Percentiles rank a stretch among this genome's conserved stretches.
Evolutionary conservation across 768 basidiomycete genomes (phyloP).

Genomic region (Steccherinum ochraceum): DNA sequence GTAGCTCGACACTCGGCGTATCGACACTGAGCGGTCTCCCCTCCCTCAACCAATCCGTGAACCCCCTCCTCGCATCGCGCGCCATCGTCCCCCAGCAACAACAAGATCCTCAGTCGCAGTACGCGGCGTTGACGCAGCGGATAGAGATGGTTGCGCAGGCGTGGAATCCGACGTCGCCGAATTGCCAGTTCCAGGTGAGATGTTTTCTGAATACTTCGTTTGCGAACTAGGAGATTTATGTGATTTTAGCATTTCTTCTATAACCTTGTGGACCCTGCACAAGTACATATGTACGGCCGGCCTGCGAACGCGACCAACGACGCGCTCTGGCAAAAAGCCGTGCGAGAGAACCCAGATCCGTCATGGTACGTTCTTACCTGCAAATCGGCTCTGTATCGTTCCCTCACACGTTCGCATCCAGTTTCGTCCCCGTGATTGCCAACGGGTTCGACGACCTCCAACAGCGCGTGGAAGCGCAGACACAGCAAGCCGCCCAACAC

Average conservation of each 20-base stretch:
- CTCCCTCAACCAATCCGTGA: constrained; percentile 7
- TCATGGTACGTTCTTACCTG: constrained; percentile 45
- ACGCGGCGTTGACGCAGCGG: constrained; percentile 42
- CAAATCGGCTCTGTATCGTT: not conserved
- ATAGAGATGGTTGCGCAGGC: constrained; percentile 61
- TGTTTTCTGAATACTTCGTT: not conserved
- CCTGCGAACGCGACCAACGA: constrained; percentile 71
- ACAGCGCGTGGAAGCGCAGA: constrained; percentile 71
- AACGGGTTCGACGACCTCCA: constrained; percentile 79
- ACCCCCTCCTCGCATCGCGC: constrained; percentile 33
- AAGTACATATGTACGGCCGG: constrained; percentile 60
- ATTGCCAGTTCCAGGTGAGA: constrained; percentile 77
- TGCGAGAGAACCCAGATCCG: constrained; percentile 77
- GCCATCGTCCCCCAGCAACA: constrained; percentile 37
- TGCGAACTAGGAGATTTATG: not conserved
- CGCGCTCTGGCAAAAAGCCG: constrained; percentile 70
- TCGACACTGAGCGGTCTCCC: constrained; percentile 12
- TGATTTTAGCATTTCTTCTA: constrained; percentile 73
- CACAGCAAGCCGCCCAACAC: constrained; percentile 57
- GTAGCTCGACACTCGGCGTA: constrained; percentile 21
- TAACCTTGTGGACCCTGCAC: constrained; percentile 69
- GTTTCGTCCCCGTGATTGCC: constrained; percentile 75
- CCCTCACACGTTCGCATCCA: constrained; percentile 22
- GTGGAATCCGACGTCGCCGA: constrained; percentile 63
- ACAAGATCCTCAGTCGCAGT: constrained; percentile 58